These are phyloP conservation scores for Thermothelomyces thermophilus DNA, from an alignment of 2,329 filamentous ascomycete species.

Conservation along the genomic window DNA sequence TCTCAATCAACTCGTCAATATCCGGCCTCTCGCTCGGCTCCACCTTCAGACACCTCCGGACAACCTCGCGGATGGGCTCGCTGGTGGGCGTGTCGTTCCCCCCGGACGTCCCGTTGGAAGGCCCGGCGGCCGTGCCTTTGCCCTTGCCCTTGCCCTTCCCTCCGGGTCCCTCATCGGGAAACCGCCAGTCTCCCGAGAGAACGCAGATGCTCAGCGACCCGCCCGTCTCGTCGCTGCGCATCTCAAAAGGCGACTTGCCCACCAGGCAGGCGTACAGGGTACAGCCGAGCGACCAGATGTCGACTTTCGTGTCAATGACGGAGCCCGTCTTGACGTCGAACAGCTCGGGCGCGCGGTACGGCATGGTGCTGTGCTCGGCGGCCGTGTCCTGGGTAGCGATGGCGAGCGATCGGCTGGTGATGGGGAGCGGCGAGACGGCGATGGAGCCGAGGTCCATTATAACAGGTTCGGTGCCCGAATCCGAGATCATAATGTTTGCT, in stretches of 20 bases:
- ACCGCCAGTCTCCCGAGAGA: slow-evolving; percentile 89
- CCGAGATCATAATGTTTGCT: slow-evolving; percentile 97
- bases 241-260: slow-evolving; percentile 94
- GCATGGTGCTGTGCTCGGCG: slow-evolving; percentile 96
- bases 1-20: slow-evolving; percentile 71
- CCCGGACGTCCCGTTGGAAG: slow-evolving; percentile 17
- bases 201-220: slow-evolving; percentile 90
- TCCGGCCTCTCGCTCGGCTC: slow-evolving; percentile 85
- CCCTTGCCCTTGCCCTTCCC: slow-evolving; percentile 34
- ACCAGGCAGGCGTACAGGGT: slow-evolving; percentile 96
- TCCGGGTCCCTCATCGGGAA: slow-evolving; percentile 75
- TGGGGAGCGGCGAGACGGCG: slow-evolving; percentile 76
- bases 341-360: slow-evolving; percentile 92
- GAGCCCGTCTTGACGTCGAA: slow-evolving; percentile 95
- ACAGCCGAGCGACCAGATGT: slow-evolving; percentile 96
- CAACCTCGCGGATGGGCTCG: slow-evolving; percentile 77
- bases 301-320: slow-evolving; percentile 89
- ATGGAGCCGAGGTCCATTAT: slow-evolving; percentile 97
- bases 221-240: slow-evolving; percentile 90
- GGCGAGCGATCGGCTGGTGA: slow-evolving; percentile 83
- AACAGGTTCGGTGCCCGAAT: slow-evolving; percentile 80
- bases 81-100: slow-evolving; percentile 44
- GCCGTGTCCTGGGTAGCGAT: slow-evolving; percentile 90
- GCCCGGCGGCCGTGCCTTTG: slow-evolving; percentile 23
- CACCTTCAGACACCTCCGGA: slow-evolving; percentile 76